Percentiles rank a stretch among this genome's conserved stretches.
phyloP scores from a whole-genome alignment of 2,329 filamentous ascomycete species.

The Tolypocladium pustulatum region DNA sequence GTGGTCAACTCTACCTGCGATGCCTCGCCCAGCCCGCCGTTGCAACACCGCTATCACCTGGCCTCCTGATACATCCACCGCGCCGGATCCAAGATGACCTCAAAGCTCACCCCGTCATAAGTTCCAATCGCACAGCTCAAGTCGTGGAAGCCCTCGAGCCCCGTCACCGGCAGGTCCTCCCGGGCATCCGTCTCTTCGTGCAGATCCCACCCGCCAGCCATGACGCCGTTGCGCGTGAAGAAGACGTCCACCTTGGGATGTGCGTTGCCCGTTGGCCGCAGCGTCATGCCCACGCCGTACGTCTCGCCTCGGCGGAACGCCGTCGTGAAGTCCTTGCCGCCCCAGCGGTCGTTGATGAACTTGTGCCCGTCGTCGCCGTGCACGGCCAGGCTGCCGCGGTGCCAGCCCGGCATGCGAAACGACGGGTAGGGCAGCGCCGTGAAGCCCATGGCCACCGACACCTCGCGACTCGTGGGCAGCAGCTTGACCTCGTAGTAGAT shows the following conservation, averaged over 20 bases:
- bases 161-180: conserved; percentile 50
- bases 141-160: conserved; percentile 62
- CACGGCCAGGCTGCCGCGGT: conserved; percentile 63
- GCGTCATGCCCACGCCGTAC: conserved; percentile 62
- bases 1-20: neutral
- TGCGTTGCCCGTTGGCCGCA: conserved; percentile 25
- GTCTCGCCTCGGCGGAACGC: conserved; percentile 56
- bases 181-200: conserved; percentile 62
- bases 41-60: neutral
- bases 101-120: conserved; percentile 58
- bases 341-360: conserved; percentile 66
- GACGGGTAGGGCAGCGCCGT: conserved; percentile 64
- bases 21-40: neutral
- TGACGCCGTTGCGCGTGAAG: conserved; percentile 56
- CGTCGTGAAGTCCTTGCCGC: conserved; percentile 57
- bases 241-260: conserved; percentile 37
- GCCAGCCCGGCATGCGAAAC: conserved; percentile 73
- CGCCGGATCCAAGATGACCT: conserved; percentile 50
- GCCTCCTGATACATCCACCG: conserved; percentile 42
- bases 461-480: conserved; percentile 30
- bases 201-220: conserved; percentile 56
- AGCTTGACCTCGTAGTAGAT: conserved; percentile 66
- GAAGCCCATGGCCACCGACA: conserved; percentile 57
- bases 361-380: conserved; percentile 70
- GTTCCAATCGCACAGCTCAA: conserved; percentile 61